Evolutionary conservation across 129 eudicot species (phyloP).

Genomic region (Sambucus nigra): DNA sequence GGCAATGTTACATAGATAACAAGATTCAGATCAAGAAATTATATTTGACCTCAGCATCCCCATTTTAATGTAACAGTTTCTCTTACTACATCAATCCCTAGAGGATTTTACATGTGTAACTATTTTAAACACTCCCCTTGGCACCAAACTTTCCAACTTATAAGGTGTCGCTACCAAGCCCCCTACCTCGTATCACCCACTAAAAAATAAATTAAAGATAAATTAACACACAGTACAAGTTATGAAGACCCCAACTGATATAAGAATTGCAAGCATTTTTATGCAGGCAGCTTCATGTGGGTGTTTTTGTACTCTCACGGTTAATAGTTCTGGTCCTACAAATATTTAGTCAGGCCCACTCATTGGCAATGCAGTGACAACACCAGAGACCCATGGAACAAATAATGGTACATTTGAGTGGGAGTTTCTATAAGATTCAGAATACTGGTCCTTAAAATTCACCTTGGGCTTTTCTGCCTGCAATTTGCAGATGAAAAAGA

Average conservation of each 20-base stretch:
- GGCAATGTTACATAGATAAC: too few relatives aligned
- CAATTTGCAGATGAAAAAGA: conserved; percentile 11
- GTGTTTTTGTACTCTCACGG: background rate
- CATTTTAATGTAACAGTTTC: background rate
- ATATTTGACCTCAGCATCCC: too few relatives aligned
- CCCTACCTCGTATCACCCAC: background rate
- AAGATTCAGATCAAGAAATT: too few relatives aligned
- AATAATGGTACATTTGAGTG: conserved; percentile 72
- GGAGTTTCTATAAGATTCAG: conserved; percentile 63
- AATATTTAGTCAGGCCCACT: conserved; percentile 12
- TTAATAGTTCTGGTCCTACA: background rate
- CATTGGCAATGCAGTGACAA: conserved; percentile 41
- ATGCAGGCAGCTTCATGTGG: background rate
- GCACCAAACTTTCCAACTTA: conserved; percentile 1
- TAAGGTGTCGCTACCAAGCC: conserved; percentile 8
- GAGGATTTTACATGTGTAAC: background rate
- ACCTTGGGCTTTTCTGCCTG: conserved; percentile 72
- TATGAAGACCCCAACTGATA: background rate
- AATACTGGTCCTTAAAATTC: conserved; percentile 64
- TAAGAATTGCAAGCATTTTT: conserved; percentile 2
- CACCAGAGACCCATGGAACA: conserved; percentile 95
- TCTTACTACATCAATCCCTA: conserved; percentile 7
- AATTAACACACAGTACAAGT: background rate
- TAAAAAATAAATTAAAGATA: background rate
- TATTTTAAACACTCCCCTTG: background rate